phyloP scores from a whole-genome alignment of 192 early-diverging fungal species.

The Podila horticola region DNA sequence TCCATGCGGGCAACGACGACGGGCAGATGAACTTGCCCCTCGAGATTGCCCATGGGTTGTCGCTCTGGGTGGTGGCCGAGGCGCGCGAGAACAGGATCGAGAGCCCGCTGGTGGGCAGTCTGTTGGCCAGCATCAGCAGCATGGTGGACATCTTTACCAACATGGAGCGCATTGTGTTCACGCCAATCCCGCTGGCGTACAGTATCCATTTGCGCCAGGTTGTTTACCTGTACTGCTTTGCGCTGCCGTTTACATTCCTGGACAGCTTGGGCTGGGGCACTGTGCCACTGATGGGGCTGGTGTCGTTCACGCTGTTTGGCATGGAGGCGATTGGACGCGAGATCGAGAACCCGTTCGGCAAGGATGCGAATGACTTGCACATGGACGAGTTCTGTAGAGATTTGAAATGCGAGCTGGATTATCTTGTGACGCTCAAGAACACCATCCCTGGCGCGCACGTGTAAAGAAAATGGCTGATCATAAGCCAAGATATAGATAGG shows the following conservation, averaged over 20 bases:
- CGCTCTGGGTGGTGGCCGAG: conserved; percentile 47
- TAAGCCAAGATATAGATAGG: too few relatives aligned
- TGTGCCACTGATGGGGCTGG: conserved; percentile 53
- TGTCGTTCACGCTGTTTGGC: conserved; percentile 61
- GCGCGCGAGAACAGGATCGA: conserved; percentile 44
- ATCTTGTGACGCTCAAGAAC: conserved; percentile 46
- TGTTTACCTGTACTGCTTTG: conserved; percentile 51
- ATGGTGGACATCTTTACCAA: conserved; percentile 57
- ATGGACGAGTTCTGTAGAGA: conserved; percentile 59
- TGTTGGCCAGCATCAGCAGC: conserved; percentile 39
- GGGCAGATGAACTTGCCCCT: conserved; percentile 52
- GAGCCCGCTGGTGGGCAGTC: conserved; percentile 24
- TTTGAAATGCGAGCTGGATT: conserved; percentile 55
- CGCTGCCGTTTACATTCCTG: conserved; percentile 52
- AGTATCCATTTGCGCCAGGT: conserved; percentile 68
- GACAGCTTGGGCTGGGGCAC: conserved; percentile 41
- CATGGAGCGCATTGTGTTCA: conserved; percentile 73
- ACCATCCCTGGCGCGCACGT: conserved; percentile 20
- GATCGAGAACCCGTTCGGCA: conserved; percentile 65
- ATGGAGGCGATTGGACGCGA: conserved; percentile 62
- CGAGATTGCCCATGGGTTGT: conserved; percentile 48
- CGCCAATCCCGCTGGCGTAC: conserved; percentile 80
- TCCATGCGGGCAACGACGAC: conserved; percentile 33
- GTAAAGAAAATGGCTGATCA: too few relatives aligned
- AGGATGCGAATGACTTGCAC: conserved; percentile 61